Percentiles rank a stretch among this genome's conserved stretches.
Conservation (phyloP, 495 filamentous ascomycete genomes). For the Podospora fimiseda region DNA sequence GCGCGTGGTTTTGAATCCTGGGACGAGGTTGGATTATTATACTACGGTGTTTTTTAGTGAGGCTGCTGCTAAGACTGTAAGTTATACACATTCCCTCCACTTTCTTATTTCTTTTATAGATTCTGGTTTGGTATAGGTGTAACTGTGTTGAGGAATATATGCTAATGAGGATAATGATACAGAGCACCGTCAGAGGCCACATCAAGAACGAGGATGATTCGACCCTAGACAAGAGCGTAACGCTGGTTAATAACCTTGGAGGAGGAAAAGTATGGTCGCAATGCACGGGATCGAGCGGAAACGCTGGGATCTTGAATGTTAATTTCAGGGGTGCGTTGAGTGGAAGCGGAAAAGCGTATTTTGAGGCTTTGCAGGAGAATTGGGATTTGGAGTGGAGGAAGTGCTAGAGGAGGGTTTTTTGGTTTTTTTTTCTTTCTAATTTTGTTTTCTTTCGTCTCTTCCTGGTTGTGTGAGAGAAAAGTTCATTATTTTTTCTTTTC, state of each 20-base stretch:
- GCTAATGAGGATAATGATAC: not conserved
- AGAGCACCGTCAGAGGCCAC: slow-evolving; percentile 23
- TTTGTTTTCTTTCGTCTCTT: not conserved
- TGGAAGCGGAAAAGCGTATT: slow-evolving; percentile 31
- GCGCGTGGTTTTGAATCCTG: slow-evolving; percentile 29
- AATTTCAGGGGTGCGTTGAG: slow-evolving; percentile 39
- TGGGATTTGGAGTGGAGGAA: slow-evolving; percentile 39
- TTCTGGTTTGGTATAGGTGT: too few relatives aligned
- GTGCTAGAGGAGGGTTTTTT: slow-evolving; percentile 22
- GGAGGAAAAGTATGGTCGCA: slow-evolving; percentile 30
- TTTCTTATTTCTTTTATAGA: too few relatives aligned
- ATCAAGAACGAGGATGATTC: slow-evolving; percentile 20
- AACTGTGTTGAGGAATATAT: not conserved
- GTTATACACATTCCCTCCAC: slow-evolving; percentile 11
- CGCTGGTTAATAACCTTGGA: slow-evolving; percentile 23
- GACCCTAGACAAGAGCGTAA: slow-evolving; percentile 26
- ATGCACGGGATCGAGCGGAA: slow-evolving; percentile 30
- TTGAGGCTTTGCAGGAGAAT: slow-evolving; percentile 34
- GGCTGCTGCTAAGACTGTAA: slow-evolving; percentile 31
- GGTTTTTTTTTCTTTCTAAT: not conserved
- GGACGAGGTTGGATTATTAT: slow-evolving; percentile 29
- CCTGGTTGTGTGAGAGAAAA: not conserved
- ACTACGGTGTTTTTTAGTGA: slow-evolving; percentile 38
- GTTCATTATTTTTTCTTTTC: not conserved
- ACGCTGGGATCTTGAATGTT: slow-evolving; percentile 38